Evolutionary conservation across 176 grass and related monocot genomes (phyloP).

Genomic region (Rhipidocladum racemiflorum): DNA sequence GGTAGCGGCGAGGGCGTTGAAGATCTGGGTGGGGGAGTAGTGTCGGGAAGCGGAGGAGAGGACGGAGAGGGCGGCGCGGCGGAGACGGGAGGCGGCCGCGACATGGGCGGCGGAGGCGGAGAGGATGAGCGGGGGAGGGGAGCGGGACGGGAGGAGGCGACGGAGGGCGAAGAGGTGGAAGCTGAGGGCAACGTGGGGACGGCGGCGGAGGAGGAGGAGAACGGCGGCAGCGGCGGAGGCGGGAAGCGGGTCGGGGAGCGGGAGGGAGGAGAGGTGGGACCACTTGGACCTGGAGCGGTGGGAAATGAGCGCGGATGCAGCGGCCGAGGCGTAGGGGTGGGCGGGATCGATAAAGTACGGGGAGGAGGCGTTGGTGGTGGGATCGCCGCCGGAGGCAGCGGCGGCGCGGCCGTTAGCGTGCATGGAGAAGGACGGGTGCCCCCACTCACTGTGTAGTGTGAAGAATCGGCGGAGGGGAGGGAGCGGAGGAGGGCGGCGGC

Average conservation of each 20-base stretch:
- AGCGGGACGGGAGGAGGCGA: background rate
- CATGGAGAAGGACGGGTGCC: background rate
- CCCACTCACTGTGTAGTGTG: background rate
- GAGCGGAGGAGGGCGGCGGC: slow-evolving; percentile 16
- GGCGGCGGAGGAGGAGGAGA: slow-evolving; percentile 37
- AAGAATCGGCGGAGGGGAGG: slow-evolving; percentile 25
- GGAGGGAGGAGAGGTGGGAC: slow-evolving; percentile 41
- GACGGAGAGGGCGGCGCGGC: slow-evolving; percentile 11
- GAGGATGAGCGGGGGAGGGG: slow-evolving; percentile 12
- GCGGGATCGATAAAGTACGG: slow-evolving; percentile 20
- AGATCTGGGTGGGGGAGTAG: slow-evolving; percentile 5
- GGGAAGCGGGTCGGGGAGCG: slow-evolving; percentile 10
- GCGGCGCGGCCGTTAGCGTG: background rate
- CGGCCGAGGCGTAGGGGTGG: slow-evolving; percentile 20
- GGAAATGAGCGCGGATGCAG: slow-evolving; percentile 20
- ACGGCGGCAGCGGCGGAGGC: slow-evolving; percentile 22
- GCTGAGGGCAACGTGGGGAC: slow-evolving; percentile 29
- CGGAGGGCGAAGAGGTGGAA: slow-evolving; percentile 31
- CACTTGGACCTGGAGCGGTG: slow-evolving; percentile 44
- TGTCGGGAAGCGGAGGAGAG: slow-evolving; percentile 26
- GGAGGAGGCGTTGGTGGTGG: slow-evolving; percentile 26
- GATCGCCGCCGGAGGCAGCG: background rate
- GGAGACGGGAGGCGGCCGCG: slow-evolving; percentile 25
- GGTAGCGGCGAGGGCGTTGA: slow-evolving; percentile 31
- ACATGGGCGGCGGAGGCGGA: slow-evolving; percentile 24